Base-by-base conservation (phyloP, 164 flowering plant genomes). In the Platanus orientalis region DNA sequence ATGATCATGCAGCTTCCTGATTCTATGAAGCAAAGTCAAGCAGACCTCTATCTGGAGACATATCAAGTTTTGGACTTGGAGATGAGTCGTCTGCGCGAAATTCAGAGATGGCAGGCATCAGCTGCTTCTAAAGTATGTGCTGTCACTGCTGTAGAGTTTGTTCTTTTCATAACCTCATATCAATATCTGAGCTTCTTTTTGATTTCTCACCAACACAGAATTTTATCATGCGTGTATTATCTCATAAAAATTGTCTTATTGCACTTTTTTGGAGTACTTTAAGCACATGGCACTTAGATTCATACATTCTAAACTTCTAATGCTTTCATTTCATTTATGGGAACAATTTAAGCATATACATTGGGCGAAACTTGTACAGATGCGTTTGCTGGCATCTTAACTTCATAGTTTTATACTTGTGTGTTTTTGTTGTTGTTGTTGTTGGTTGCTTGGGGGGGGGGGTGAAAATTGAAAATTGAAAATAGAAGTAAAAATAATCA, bases 31-130 rank as follows among this genome's bases (percentile, higher is more conserved):
- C 97, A 94, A 69, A 94, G 88, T 73, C 99, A 94, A 78, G 96
- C 92, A 68, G 97, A 94, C 28, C 67, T 94, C 70, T 94, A 94
- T 60, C 60, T 88, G 13, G 99, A 94, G 79, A 94, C 99, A 19
- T 94, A 94, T 75, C 95, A 94, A 88, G 99, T 94, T 68, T 77
- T 94, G 60, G 99, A 94, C 80, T 75, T 94, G 84, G 99, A 94
- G 69, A 94, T 94, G 99, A 91, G 99, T 78, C 92, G 96, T 66
- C 70, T 94, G 53, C 92, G 99, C 58, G 99, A 91, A 79, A 91
- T 94, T 75, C 99, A 94, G 80, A 78, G 86, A 57, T 94, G 99
- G 99, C 99, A 94, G 77, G 80, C 92, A 59, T 83, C 93, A 56
- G 96, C 99, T 56, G 78, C 99, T 52, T 79, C 99, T 34, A 94